Evolutionary conservation across 2,329 filamentous ascomycete genomes (phyloP), one percentile per base, ranked within the genome.

Genomic region (Amesomyces nigricolor): DNA sequence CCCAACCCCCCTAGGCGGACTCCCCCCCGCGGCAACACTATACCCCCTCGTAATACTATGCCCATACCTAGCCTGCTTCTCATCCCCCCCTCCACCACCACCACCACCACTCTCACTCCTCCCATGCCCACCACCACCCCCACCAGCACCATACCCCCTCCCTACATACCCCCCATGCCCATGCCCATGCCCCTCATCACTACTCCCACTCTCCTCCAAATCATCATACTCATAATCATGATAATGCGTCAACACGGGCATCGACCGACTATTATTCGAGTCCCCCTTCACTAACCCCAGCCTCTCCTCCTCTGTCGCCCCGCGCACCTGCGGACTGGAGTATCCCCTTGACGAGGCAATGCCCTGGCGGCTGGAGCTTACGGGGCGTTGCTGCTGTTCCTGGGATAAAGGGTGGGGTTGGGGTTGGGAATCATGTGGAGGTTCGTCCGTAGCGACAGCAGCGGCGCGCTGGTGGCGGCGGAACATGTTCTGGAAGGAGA

Each of bases 401-500:
- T 26, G 22, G 22, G 22, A 26, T 26, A 26, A 4, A 37, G 40
- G 53, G 37, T 42, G 47, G 22, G 46, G 9, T 29, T 11, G 8
- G 22, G 13, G 14, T 1, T 17, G 8, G 45, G 11, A 2, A 38
- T 38, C 17, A 30, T 16, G 32, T 14, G 35, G 17, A 3, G 50
- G 9, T 39, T n/a, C 32, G 14, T 13, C 29, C 8, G 44, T 37
- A 4, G 7, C 11, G 19, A 26, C 22, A 11, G 45, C 30, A 7
- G 57, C 57, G 26, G 57, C 62, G 5, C 65, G 61, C 61, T 75
- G 76, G 62, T 77, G 73, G 48, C 85, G 79, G 58, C 75, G 75
- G 70, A 96, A 94, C 51, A 96, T 83, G 62, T 88, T 90, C 61
- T 91, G 87, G 76, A 97, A 97, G 16, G 89, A 95, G 72, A 97